phyloP scores from a whole-genome alignment of 2,329 filamentous ascomycete genomes.

The Fusarium anthophilum region DNA sequence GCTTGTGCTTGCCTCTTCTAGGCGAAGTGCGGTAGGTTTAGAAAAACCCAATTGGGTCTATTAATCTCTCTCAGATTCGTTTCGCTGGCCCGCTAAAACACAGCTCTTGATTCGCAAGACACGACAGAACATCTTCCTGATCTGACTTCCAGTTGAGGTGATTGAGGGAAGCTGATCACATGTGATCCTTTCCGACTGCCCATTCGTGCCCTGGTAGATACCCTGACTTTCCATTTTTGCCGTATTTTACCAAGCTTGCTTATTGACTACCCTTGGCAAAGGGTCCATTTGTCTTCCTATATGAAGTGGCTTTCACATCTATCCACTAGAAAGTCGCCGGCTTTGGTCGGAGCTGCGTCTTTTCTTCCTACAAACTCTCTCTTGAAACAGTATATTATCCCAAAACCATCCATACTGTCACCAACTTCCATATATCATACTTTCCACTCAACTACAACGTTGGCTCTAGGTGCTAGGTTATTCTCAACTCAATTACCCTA shows the following conservation, averaged over 20 bases:
- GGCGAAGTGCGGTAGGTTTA: not conserved
- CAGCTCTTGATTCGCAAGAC: slow-evolving; percentile 5
- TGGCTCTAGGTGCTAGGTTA: not conserved
- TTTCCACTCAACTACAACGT: not conserved
- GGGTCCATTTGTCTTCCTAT: not conserved
- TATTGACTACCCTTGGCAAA: not conserved
- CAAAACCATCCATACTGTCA: not conserved
- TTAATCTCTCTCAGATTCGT: not conserved
- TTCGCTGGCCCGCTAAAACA: slow-evolving; percentile 17
- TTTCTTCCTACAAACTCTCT: not conserved
- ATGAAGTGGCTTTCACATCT: slow-evolving; percentile 29
- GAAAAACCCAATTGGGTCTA: not conserved
- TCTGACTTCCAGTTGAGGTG: slow-evolving; percentile 5
- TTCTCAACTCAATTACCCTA: slow-evolving; percentile 28
- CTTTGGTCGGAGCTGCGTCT: not conserved
- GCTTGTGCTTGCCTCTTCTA: slow-evolving; percentile 11
- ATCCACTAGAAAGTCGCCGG: slow-evolving; percentile 17
- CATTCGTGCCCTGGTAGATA: slow-evolving; percentile 15
- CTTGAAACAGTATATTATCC: not conserved
- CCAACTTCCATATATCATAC: not conserved
- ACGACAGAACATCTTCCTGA: not conserved
- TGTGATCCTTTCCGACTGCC: not conserved
- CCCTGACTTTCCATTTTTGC: slow-evolving; percentile 17
- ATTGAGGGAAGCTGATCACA: slow-evolving; percentile 2
- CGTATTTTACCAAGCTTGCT: slow-evolving; percentile 11